Base-by-base conservation (phyloP, 495 filamentous ascomycete species). In the Baudoinia panamericana region DNA sequence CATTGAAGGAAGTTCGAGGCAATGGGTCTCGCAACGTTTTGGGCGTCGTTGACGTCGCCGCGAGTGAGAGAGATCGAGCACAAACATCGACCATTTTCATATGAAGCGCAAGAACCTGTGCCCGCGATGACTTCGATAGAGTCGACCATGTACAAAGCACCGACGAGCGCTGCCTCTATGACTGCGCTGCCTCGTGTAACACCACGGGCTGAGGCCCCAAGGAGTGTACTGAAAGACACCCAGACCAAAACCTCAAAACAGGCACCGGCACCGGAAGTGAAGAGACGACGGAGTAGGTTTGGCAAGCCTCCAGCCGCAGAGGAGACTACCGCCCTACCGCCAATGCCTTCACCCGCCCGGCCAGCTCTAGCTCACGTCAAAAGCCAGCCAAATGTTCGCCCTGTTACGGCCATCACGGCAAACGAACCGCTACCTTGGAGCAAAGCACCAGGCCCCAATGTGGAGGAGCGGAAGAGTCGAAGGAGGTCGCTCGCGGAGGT, bases 281-380 rank as follows among this genome's bases (percentile, higher is more conserved):
- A 18, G 23, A 46, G 28, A 29, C 35, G 43, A 3, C 20, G 27
- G 29, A 46, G 36, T 22, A 40, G 35, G 43, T 46, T 40, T 21
- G 43, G 43, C n/a, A 36, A 22, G 21, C 23, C 18, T 11, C 36
- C 35, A 4, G 35, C 19, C 5, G 43, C 13, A 23, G 30, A 41
- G 22, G 36, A 39, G 12, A 30, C 25, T 18, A 35, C 37, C 5
- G 21, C 19, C 8, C 28, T 41, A 3, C 43, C 43, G 4, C 20
- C 26, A 8, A 18, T 46, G 20, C 43, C 9, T 13, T 23, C 16
- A 10, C 15, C 8, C 24, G 15, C 15, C 20, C 22, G 3, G 30
- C 30, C 2, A 19, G 18, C 4, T 26, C 33, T 9, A 31, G 13
- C 18, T 13, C 12, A 4, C 17, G 28, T 15, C 32, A 11, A 15